Evolutionary conservation across 306 rosid species (phyloP), one percentile per base, ranked within the genome.

Genomic region (Gastrolobium bilobum): DNA sequence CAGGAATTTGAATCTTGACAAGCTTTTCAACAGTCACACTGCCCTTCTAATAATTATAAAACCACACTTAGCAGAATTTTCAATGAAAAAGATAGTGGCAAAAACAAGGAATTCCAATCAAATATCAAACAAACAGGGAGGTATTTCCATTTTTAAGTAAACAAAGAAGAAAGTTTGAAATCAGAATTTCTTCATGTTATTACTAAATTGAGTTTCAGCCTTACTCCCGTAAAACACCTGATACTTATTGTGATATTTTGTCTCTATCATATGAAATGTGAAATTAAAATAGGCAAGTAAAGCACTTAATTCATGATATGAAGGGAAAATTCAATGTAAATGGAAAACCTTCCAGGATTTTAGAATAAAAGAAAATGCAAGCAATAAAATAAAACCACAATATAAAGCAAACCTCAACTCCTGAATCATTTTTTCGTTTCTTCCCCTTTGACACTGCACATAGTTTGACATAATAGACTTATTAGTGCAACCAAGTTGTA

Each of bases 1-100:
- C 87, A 11, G 99, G 99, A 77, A 96, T 91, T 91, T 96, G 99
- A 91, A 91, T 91, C 90, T 91, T 96, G 64, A 89, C 85, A 70
- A 85, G 88, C 91, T 93, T 96, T 83, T 93, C 99, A 73, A 69
- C 83, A 37, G 90, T 47, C 52, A 69, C 71, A 14, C 86, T 88
- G 65, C 91, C 97, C 91, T 91, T 92, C 97, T 89, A 78, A 78
- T 50, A 75, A 84, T 73, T 69, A 84, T 64, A 73, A 83, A 83
- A 72, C 59, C 83, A 82, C 54, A 79, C 20, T 83, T 35, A 85
- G 84, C 26, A 71, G 48, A 71, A 79, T 57, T 75, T 78, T 20
- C 30, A 50, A 50, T 37, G 51, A 46, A 56, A 79, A 71, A 13
- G 34, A 34, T 10, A 11, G 35, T 47, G 43, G 52, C 39, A 66